Evolutionary conservation across 352 stramenopile genomes (phyloP).

Genomic region (Lagenidium giganteum): DNA sequence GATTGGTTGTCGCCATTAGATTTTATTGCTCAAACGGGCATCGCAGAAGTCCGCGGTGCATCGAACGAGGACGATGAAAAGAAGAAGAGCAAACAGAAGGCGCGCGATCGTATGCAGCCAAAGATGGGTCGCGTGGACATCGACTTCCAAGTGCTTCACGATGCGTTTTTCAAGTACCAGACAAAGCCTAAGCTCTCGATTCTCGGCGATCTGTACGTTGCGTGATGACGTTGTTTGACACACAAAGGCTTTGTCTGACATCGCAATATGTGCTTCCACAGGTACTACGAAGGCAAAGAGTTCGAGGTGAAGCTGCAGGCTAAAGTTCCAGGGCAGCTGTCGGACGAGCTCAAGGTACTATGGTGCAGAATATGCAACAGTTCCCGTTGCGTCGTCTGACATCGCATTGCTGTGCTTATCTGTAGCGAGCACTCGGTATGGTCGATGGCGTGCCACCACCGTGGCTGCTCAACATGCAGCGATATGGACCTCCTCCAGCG

Average conservation of each 20-base stretch:
- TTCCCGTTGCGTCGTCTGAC: no score
- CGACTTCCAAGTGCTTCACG: conserved; percentile 97
- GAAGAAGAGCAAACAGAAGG: conserved; percentile 91
- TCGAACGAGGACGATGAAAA: conserved; percentile 84
- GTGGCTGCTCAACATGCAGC: conserved; percentile 98
- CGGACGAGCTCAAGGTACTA: conserved; percentile 62
- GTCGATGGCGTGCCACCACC: conserved; percentile 89
- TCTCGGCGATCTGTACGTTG: conserved; percentile 72
- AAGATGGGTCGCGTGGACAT: conserved; percentile 98
- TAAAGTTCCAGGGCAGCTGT: conserved; percentile 88
- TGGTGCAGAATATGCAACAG: not conserved
- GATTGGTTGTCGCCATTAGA: conserved; percentile 28
- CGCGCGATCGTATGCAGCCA: conserved; percentile 90
- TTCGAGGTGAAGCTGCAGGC: conserved; percentile 90
- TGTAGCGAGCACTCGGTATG: conserved; percentile 92
- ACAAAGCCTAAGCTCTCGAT: conserved; percentile 93
- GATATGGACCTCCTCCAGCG: conserved; percentile 95
- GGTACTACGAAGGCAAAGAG: conserved; percentile 99
- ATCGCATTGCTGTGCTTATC: no score
- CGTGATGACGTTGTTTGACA: conserved; percentile 25
- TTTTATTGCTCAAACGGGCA: conserved; percentile 97
- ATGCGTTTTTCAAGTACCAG: conserved; percentile 99
- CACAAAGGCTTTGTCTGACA: not conserved
- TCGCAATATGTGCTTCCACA: conserved; percentile 10
- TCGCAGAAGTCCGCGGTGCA: conserved; percentile 73